These are phyloP conservation scores for Nitzschia inconspicua DNA, from an alignment of 108 stramenopile genomes.

Conservation along the genomic window DNA sequence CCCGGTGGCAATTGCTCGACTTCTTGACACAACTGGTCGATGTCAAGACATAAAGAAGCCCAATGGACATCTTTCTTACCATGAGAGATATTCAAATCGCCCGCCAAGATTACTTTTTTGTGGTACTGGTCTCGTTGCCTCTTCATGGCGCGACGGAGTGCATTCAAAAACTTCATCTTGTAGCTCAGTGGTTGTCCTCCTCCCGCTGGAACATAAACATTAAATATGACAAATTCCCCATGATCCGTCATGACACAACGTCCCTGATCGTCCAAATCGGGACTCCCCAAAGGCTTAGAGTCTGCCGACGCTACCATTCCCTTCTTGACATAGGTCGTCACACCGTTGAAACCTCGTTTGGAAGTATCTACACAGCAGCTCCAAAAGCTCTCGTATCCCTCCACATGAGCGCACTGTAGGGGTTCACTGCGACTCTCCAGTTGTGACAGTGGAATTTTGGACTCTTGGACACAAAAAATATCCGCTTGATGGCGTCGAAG, in stretches of 20 bases:
- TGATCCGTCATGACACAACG: constrained; percentile 92
- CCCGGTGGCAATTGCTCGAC: background rate
- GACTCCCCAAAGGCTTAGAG: constrained; percentile 39
- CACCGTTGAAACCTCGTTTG: constrained; percentile 82
- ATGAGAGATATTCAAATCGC: constrained; percentile 85
- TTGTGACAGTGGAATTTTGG: constrained; percentile 73
- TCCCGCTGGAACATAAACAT: constrained; percentile 89
- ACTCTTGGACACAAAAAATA: constrained; percentile 89
- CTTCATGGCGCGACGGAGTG: constrained; percentile 68
- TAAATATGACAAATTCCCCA: constrained; percentile 80
- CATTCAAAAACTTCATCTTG: constrained; percentile 84
- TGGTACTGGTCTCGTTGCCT: constrained; percentile 42
- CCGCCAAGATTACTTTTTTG: constrained; percentile 77
- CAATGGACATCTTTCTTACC: constrained; percentile 57
- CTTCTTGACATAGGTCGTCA: constrained; percentile 76
- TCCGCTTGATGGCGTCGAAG: constrained; percentile 61
- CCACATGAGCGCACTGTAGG: constrained; percentile 43
- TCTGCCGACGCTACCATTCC: constrained; percentile 51
- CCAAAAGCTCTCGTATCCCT: constrained; percentile 85
- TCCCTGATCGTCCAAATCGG: constrained; percentile 84
- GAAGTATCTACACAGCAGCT: constrained; percentile 61
- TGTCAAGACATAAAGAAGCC: constrained; percentile 49
- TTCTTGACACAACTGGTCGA: constrained; percentile 54
- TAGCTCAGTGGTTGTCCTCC: constrained; percentile 44
- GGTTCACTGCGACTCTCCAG: constrained; percentile 69